Base-by-base conservation (phyloP, 2,329 filamentous ascomycete species). In the Thelonectria rubi region DNA sequence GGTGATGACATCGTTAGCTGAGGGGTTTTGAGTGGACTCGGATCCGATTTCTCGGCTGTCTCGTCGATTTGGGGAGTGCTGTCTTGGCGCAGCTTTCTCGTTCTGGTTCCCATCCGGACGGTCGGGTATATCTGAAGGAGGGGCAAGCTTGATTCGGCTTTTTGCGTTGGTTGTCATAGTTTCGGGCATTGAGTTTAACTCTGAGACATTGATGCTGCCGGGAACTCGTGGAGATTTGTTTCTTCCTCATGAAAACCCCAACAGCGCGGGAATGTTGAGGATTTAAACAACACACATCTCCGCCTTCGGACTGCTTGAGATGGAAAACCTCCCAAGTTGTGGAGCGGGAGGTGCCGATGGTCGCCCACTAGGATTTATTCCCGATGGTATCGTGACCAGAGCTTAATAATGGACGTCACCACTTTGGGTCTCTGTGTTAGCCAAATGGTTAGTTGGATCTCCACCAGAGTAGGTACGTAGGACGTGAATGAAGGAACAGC, bases 281-380 rank as follows among this genome's bases (percentile, higher is more conserved):
- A 56, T 61, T 61, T 61, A 61, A 61, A 51, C 48, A 20, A 42
- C 45, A 30, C 15, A 24, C 12, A 47, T 17, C 53, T 57, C 58
- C 53, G 58, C 54, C 48, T 56, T 61, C 58, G 58, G 58, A 55
- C 53, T 17, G 21, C 43, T 24, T 49, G 34, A 24, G 14, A 48
- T 34, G 17, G 43, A 37, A 48, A 47, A 24, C 18, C 30, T 48
- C 40, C 18, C 21, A 47, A n/a, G 15, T 10, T 53, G 58, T 61
- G 58, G 58, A 61, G 58, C 40, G 43, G 17, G 34, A 43, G 24
- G 34, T 18, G 47, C 42, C 37, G 49, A 42, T 50, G 48, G 37
- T 21, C 34, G 42, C 18, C 58, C 58, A 61, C 52, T 61, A 61
- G 53, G 58, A 48, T 49, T 48, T 55, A 53, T 55, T 61, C 49